These are phyloP conservation scores for Fusarium zealandicum DNA, from an alignment of 2,329 filamentous ascomycete genomes.

Conservation along the genomic window DNA sequence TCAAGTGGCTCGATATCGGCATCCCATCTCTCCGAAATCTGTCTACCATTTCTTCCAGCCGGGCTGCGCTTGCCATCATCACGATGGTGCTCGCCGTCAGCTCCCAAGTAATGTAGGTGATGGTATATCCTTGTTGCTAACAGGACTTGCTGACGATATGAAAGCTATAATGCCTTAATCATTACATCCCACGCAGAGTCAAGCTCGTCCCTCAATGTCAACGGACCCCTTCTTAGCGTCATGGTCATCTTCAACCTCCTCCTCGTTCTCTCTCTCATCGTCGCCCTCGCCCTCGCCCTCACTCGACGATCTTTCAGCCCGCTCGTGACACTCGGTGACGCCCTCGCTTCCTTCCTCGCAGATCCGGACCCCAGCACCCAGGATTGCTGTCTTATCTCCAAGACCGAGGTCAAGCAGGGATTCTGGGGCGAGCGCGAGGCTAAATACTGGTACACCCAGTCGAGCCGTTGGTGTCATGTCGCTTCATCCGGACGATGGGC, in stretches of 20 bases:
- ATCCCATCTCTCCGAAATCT: constrained; percentile 61
- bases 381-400: constrained; percentile 55
- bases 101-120: constrained; percentile 58
- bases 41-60: constrained; percentile 50
- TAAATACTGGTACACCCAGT: constrained; percentile 51
- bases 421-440: constrained; percentile 53
- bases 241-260: constrained; percentile 53
- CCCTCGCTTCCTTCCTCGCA: constrained; percentile 57
- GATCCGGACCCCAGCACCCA: constrained; percentile 54
- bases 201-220: constrained; percentile 47
- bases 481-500: constrained; percentile 54
- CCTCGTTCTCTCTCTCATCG: constrained; percentile 51
- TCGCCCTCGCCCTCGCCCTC: constrained; percentile 50
- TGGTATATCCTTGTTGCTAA: not conserved
- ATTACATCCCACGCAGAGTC: constrained; percentile 48
- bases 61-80: constrained; percentile 49
- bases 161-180: constrained; percentile 61
- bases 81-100: constrained; percentile 53
- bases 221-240: constrained; percentile 47
- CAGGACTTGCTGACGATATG: constrained; percentile 14
- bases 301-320: constrained; percentile 49
- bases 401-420: constrained; percentile 53
- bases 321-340: constrained; percentile 59
- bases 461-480: constrained; percentile 55
- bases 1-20: constrained; percentile 61